Conservation (phyloP, 2,329 filamentous ascomycete species). For the Mollisia scopiformis region DNA sequence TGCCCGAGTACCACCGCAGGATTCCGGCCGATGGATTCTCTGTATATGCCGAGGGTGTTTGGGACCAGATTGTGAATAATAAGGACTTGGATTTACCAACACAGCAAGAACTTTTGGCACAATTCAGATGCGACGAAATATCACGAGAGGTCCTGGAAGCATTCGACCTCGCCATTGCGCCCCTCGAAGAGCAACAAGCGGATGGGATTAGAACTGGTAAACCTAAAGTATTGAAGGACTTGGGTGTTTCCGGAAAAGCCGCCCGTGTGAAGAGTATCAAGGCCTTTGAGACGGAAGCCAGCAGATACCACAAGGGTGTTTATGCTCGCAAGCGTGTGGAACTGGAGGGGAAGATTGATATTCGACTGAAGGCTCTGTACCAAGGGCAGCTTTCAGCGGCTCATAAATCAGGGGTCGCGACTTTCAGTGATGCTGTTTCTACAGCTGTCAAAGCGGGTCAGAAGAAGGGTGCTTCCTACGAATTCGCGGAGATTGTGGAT, state of each 20-base stretch:
- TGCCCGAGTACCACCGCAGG: constrained; percentile 91
- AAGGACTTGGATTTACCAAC: constrained; percentile 97
- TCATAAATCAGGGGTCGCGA: constrained; percentile 83
- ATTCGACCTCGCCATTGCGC: constrained; percentile 81
- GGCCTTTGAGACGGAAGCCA: constrained; percentile 88
- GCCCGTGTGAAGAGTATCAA: constrained; percentile 75
- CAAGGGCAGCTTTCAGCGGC: constrained; percentile 85
- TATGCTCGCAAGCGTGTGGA: constrained; percentile 85
- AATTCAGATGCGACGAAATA: constrained; percentile 98
- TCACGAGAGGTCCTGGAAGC: constrained; percentile 81
- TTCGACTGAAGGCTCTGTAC: constrained; percentile 85
- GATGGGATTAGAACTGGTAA: constrained; percentile 75
- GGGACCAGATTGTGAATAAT: constrained; percentile 99
- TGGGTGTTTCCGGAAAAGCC: constrained; percentile 73
- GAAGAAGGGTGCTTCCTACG: constrained; percentile 87
- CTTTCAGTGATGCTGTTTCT: constrained; percentile 88
- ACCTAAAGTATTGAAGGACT: constrained; percentile 70
- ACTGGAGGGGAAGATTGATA: constrained; percentile 83
- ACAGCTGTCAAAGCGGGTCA: constrained; percentile 87
- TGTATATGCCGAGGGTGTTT: constrained; percentile 88
- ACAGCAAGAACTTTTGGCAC: constrained; percentile 93
- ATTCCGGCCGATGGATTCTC: constrained; percentile 98
- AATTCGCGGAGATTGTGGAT: constrained; percentile 92
- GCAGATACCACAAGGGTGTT: constrained; percentile 95
- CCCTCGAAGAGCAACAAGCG: constrained; percentile 84